phyloP scores from a whole-genome alignment of 495 filamentous ascomycete species.

The Glarea lozoyensis region DNA sequence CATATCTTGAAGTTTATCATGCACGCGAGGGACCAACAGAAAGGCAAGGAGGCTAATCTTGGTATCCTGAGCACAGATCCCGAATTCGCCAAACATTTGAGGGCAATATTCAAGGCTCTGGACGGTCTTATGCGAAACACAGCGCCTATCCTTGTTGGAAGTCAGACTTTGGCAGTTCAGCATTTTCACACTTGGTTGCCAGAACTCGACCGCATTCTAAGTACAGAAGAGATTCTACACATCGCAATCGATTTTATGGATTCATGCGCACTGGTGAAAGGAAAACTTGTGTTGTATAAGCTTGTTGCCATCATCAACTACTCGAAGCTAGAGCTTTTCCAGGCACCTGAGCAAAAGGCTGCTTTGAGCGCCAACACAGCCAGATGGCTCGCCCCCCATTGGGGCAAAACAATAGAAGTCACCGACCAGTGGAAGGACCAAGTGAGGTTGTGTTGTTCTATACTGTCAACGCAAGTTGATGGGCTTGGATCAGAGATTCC shows the following conservation, averaged over 20 bases:
- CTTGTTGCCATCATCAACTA: slow-evolving; percentile 87
- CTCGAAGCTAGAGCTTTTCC: slow-evolving; percentile 69
- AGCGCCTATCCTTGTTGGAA: slow-evolving; percentile 79
- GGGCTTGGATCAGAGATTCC: slow-evolving; percentile 74
- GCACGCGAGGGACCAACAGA: slow-evolving; percentile 77
- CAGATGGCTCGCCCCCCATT: slow-evolving; percentile 88
- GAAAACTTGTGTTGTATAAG: slow-evolving; percentile 91
- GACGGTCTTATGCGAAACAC: slow-evolving; percentile 81
- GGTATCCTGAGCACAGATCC: slow-evolving; percentile 71
- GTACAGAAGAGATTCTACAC: slow-evolving; percentile 76
- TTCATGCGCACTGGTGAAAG: slow-evolving; percentile 77
- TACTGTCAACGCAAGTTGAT: slow-evolving; percentile 73
- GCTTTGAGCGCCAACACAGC: slow-evolving; percentile 74
- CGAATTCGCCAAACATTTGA: slow-evolving; percentile 75
- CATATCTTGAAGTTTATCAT: slow-evolving; percentile 95
- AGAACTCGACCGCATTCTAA: slow-evolving; percentile 68
- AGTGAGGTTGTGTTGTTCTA: slow-evolving; percentile 83
- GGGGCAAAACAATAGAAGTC: slow-evolving; percentile 66
- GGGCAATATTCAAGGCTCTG: slow-evolving; percentile 79
- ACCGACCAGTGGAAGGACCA: slow-evolving; percentile 88
- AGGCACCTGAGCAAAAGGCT: slow-evolving; percentile 60
- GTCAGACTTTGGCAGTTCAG: slow-evolving; percentile 90
- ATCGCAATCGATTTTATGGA: slow-evolving; percentile 91
- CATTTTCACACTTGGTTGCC: slow-evolving; percentile 96
- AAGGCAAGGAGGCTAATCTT: slow-evolving; percentile 79